phyloP scores from a whole-genome alignment of 2,329 filamentous ascomycete genomes.

The Colletotrichum simmondsii region DNA sequence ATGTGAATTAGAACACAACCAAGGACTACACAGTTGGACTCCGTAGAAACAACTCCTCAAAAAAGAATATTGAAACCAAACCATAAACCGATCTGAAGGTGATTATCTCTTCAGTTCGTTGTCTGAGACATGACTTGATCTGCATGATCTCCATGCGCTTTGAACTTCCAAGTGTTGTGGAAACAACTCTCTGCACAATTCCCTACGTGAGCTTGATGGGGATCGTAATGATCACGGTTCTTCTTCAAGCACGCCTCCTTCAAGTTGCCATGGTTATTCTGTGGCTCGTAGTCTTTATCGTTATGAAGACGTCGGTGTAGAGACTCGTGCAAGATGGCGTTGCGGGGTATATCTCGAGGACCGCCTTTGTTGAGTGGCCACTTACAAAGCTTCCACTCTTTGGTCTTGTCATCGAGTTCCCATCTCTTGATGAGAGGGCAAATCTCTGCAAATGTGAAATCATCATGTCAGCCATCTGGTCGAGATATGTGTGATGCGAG shows the following conservation, averaged over 20 bases:
- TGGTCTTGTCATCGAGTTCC: constrained; percentile 45
- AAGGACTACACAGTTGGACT: no score
- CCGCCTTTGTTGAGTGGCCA: constrained; percentile 47
- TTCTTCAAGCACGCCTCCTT: background rate
- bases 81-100: fast-evolving
- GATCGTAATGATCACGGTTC: background rate
- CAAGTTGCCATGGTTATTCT: constrained; percentile 46
- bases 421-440: constrained; percentile 51
- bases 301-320: constrained; percentile 44
- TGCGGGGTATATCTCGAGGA: constrained; percentile 49
- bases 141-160: background rate
- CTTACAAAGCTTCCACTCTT: constrained; percentile 42
- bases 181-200: background rate
- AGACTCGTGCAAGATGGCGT: constrained; percentile 52
- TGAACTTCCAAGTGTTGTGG: background rate
- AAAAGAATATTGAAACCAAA: no score
- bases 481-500: constrained; percentile 28
- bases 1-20: no score
- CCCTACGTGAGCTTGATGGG: background rate
- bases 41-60: background rate
- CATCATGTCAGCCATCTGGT: background rate
- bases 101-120: background rate
- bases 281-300: constrained; percentile 41
- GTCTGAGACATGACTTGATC: background rate
- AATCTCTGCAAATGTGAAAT: background rate